Base-by-base conservation (phyloP, 257 asterid species). In the Przewalskia tangutica region DNA sequence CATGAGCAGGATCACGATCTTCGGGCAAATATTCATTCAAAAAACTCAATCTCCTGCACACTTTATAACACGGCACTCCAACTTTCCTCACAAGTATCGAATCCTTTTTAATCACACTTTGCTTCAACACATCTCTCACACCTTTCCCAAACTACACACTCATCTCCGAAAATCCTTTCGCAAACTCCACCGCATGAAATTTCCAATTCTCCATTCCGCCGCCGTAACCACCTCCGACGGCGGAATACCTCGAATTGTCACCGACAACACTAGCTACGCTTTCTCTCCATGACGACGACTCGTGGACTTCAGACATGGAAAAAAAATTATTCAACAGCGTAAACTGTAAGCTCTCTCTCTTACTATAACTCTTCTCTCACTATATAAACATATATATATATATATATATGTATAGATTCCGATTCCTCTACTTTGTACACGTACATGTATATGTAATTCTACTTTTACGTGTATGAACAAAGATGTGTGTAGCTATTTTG, bases 1-100 rank as follows among this genome's bases (percentile, higher is more conserved):
- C 88, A 82, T 91, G 93, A 66, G 88, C 83, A 20, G 99, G 99
- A 91, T 96, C 99, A 42, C 99, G 99, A 93, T 96, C 99, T 83
- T 96, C 99, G 1, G 99, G 99, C 80, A 96, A 83, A 81, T 91
- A 93, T 50, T 90, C 92, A 80, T 96, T 96, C 88, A 96, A 65
- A 79, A 94, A 93, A 75, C 90, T 90, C 90, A 96, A 86, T 80
- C 87, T 93, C 82, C 81, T 73, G 54, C 86, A 82, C 34, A 89
- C 67, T 42, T 63, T 90, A 62, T 8, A 77, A 51, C 94, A 91
- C 12, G 97, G 99, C 34, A 88, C 93, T 90, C 90, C 84, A 42
- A 90, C 80, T 88, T 91, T 93, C 84, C 86, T 88, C 97, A 92
- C 85, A 63, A 94, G 84, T 27, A 91, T 80, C 32, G 98, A 96